Evolutionary conservation across 495 filamentous ascomycete species (phyloP), one percentile per base, ranked within the genome.

Genomic region (Antarctomyces pellizariae): DNA sequence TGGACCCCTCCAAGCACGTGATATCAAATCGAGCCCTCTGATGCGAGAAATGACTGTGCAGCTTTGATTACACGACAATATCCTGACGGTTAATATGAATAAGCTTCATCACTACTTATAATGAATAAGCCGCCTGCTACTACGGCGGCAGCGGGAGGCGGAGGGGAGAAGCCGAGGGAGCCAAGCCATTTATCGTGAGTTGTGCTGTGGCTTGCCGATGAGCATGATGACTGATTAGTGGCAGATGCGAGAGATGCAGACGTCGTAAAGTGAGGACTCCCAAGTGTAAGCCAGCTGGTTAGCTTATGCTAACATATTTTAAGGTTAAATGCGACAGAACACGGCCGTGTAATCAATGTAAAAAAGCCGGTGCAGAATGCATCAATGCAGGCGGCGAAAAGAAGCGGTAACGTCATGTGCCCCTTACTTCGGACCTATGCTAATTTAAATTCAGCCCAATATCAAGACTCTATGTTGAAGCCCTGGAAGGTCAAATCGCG

Each of bases 301-400:
- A 21, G 10, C 17, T 26, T 16, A 10, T 13, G 15, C 16, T 33
- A 7, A 8, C 3, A 6, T 16, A 7, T 5, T 12, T 25, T 4
- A 18, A 47, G 42, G 41, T 45, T 14, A 47, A 45, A 35, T 47
- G 44, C 29, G 39, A 45, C 18, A 36, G 39, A 9, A 30, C 28
- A 6, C 35, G 37, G 16, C 44, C 44, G 8, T 47, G 44, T 18
- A 30, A 28, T 0, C 31, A 26, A 24, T 47, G 44, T 24, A 20
- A 20, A 9, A 45, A 45, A 26, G 39, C 37, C 9, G 34, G 37
- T 6, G 36, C 35, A 0, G 37, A 47, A 16, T 47, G 44, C 19
- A 32, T 36, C 3, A 36, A 30, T 24, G 35, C 39, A 1, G 38
- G 42, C 1, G 30, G 20, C 7, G 42, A 38, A 1, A 41, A 46